Percentiles rank a stretch among this genome's conserved stretches.
Evolutionary conservation across 768 basidiomycete genomes (phyloP).

Genomic region (Amanita pseudoporphyria): DNA sequence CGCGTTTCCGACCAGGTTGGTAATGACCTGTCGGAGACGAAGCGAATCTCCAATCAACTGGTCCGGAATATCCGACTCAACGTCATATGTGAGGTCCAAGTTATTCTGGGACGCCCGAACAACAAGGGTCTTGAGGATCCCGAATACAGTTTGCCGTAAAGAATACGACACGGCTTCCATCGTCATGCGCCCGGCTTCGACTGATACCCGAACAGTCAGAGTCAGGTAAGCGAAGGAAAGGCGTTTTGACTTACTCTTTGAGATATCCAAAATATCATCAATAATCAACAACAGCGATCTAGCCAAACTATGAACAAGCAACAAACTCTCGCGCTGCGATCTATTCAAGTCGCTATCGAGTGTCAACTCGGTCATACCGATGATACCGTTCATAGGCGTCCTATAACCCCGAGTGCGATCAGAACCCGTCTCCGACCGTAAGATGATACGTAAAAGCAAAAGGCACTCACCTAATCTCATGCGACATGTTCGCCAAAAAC

Average conservation of each 20-base stretch:
- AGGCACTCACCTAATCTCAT: conserved; percentile 81
- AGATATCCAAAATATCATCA: conserved; percentile 98
- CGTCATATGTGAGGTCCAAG: conserved; percentile 91
- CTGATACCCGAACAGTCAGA: conserved; percentile 29
- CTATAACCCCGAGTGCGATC: conserved; percentile 26
- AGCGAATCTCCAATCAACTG: conserved; percentile 95
- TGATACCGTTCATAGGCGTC: conserved; percentile 99
- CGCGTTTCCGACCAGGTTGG: conserved; percentile 90
- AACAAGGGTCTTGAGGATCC: conserved; percentile 95
- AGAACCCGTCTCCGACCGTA: not conserved
- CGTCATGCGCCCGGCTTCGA: conserved; percentile 99
- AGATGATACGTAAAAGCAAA: not conserved
- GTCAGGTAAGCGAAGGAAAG: not conserved
- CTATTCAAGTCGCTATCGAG: conserved; percentile 93
- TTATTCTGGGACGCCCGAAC: conserved; percentile 97
- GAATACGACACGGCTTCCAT: conserved; percentile 99
- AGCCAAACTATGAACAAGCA: conserved; percentile 92
- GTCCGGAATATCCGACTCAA: conserved; percentile 93
- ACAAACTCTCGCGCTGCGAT: conserved; percentile 89
- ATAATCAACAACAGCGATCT: conserved; percentile 92
- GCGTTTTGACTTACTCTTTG: conserved; percentile 70
- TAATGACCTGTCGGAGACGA: conserved; percentile 90
- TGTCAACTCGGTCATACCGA: conserved; percentile 98
- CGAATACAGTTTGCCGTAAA: conserved; percentile 92
- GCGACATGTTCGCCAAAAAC: conserved; percentile 98